Base-by-base conservation (phyloP, 1,139 yeast species). In the Blastobotrys proliferans region DNA sequence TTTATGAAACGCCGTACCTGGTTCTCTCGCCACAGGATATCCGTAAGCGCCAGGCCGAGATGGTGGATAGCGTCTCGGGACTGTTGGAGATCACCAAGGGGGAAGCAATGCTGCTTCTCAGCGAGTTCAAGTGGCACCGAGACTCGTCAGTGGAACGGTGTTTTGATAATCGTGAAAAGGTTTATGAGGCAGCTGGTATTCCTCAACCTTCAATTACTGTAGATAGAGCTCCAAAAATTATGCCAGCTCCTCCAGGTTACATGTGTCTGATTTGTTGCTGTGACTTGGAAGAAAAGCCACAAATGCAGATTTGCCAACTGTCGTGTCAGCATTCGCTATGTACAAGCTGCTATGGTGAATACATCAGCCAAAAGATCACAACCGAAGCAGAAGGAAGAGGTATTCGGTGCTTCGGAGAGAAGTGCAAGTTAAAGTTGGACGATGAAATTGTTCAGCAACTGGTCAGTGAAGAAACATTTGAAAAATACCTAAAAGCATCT, bases 281-380 rank as follows among this genome's bases (percentile, higher is more conserved):
- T 0, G 50, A 46, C 6, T 25, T 39, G 8, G 11, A 38, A 17
- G 41, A 37, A 11, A 40, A 22, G 10, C 40, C 42, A 8, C 56
- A 59, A 4, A 62, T 69, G 39, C 45, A 55, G 17, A 69, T 77
- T 0, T 86, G 80, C 56, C 65, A 74, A 2, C 61, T 86, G 20
- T 70, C 71, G 21, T 92, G 97, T 61, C 73, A 72, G 6, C 97
- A 90, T 61, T 69, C 67, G 41, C 84, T 70, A 53, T 92, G 97
- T 58, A 51, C 69, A 1, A 67, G 64, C 17, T 92, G 97, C 61
- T 90, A 82, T 58, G 60, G 67, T 16, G 71, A 69, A 29, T 88
- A 86, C 56, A 63, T 84, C 13, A 58, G 64, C 6, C 76, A 70
- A 41, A 73, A 73, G 49, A 58, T 82, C 14, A 56, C 63, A n/a